phyloP scores from a whole-genome alignment of 2,329 filamentous ascomycete genomes.

The Pseudogymnoascus sp. region DNA sequence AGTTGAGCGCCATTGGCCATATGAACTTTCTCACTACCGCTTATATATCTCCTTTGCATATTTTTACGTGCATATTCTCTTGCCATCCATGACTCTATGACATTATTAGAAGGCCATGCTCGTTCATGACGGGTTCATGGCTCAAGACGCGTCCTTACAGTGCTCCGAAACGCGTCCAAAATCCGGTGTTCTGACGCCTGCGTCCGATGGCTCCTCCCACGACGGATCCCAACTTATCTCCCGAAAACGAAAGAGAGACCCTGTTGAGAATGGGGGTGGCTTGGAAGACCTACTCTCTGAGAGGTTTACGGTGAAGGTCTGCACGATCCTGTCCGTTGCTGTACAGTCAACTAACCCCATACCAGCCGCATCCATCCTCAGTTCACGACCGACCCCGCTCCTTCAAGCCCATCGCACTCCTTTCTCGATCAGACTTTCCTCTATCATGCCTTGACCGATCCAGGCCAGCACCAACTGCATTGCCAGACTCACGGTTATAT shows the following conservation, averaged over 20 bases:
- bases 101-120: slow-evolving; percentile 28
- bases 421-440: slow-evolving; percentile 51
- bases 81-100: slow-evolving; percentile 25
- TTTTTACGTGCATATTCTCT: slow-evolving; percentile 13
- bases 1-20: neutral
- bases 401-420: slow-evolving; percentile 51
- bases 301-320: slow-evolving; percentile 29
- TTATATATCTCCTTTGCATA: slow-evolving; percentile 3
- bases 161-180: slow-evolving; percentile 21
- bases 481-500: slow-evolving; percentile 47
- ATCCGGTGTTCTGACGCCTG: slow-evolving; percentile 25
- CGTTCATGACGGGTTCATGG: slow-evolving; percentile 22
- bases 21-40: slow-evolving; percentile 1
- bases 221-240: slow-evolving; percentile 17
- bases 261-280: slow-evolving; percentile 19
- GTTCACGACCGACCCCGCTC: slow-evolving; percentile 44
- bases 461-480: slow-evolving; percentile 38
- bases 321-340: slow-evolving; percentile 11
- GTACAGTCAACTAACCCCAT: slow-evolving; percentile 18
- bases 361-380: slow-evolving; percentile 47
- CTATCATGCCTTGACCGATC: slow-evolving; percentile 50
- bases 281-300: slow-evolving; percentile 28
- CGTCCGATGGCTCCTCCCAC: slow-evolving; percentile 22
- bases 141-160: slow-evolving; percentile 23
- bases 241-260: slow-evolving; percentile 29